Conservation (phyloP, 2,329 filamentous ascomycete species). For the Penicillium psychrosexuale region DNA sequence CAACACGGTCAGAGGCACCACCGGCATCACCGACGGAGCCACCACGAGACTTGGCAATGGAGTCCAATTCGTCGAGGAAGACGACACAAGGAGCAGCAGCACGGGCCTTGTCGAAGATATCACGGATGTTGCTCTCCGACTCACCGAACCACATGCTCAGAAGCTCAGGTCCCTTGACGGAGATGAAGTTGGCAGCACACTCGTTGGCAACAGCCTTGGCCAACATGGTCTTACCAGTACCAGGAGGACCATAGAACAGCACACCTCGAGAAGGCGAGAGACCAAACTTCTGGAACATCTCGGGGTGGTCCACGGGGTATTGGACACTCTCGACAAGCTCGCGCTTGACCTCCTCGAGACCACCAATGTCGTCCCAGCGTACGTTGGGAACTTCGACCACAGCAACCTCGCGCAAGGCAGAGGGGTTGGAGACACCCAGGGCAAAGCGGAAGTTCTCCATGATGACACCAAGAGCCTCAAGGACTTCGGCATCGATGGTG, state of each 20-base stretch:
- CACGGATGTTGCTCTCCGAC: constrained; percentile 98
- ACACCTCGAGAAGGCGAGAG: constrained; percentile 97
- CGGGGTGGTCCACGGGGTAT: constrained; percentile 98
- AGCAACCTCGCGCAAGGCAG: constrained; percentile 94
- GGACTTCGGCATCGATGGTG: constrained; percentile 96
- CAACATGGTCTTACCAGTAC: constrained; percentile 99
- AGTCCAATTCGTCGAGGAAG: constrained; percentile 97
- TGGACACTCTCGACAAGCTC: constrained; percentile 98
- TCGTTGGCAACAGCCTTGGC: constrained; percentile 99
- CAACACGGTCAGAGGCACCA: constrained; percentile 97
- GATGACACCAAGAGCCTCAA: constrained; percentile 95
- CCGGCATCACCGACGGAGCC: constrained; percentile 94
- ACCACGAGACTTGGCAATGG: constrained; percentile 98
- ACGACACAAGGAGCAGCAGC: constrained; percentile 97
- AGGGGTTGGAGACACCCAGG: constrained; percentile 96
- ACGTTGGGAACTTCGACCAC: constrained; percentile 99
- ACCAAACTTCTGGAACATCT: constrained; percentile 99
- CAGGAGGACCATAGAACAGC: constrained; percentile 95
- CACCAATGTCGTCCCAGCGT: constrained; percentile 99
- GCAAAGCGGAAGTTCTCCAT: constrained; percentile 99
- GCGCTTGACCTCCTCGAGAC: constrained; percentile 96
- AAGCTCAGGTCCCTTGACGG: constrained; percentile 95
- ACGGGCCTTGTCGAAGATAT: constrained; percentile 99
- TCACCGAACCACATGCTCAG: constrained; percentile 99
- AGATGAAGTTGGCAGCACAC: constrained; percentile 99